Base-by-base conservation (phyloP, 2,329 filamentous ascomycete genomes). In the Calonectria hongkongensis region DNA sequence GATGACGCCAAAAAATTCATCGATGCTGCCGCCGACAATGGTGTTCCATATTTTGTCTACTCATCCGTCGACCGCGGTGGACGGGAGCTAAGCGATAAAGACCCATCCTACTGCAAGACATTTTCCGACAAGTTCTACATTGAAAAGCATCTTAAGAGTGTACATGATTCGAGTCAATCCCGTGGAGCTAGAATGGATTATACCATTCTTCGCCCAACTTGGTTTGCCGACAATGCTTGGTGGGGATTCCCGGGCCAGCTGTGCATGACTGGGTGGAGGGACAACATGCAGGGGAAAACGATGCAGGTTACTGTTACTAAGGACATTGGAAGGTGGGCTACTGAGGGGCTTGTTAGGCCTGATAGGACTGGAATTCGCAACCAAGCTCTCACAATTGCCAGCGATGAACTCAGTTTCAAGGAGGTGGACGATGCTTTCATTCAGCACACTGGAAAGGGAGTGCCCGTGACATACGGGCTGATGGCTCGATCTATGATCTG, bases 41-140 rank as follows among this genome's bases (percentile, higher is more conserved):
- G 85, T 5, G 87, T 92, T 36, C 83, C 86, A 41, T 88, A 90
- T 76, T 91, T 93, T 74, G 87, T 93, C 51, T 93, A 92, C 81
- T 89, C 87, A 1, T 91, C 88, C 47, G 90, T 93, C 15, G 92
- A 93, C 71, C 90, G 92, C n/a, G 90, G 90, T 33, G 90, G 91
- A 36, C 87, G 89, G 47, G 82, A 83, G 91, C 82, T 93, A 91
- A 82, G 84, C 28, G 78, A 79, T 18, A 56, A 50, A 1, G 78
- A 79, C 28, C 75, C 78, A 13, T 80, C 78, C 0, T 78, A 79
- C 43, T 73, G 77, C 76, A 79, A 79, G 75, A 79, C 77, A 0
- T 79, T 79, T n/a, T 79, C 86, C 33, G 83, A 83, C 77, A 93
- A 94, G 80, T 87, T 89, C 76, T 81, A 88, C 43, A 89, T 93